phyloP scores from a whole-genome alignment of 306 rosid species.

The Ziziphus jujuba region DNA sequence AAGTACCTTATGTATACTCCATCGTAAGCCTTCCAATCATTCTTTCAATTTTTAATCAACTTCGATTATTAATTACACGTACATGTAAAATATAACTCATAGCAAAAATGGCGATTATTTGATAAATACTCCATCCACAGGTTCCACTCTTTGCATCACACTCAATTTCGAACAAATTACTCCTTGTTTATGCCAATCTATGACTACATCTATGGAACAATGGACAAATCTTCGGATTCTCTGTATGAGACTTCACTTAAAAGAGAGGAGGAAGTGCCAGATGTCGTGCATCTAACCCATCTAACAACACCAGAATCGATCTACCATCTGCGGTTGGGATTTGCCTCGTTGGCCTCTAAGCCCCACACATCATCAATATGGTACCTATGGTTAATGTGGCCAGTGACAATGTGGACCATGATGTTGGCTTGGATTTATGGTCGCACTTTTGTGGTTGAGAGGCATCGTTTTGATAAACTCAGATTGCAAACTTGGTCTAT shows the following conservation, averaged over 20 bases:
- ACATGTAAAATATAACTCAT: too few species aligned
- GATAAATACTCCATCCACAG: too few species aligned
- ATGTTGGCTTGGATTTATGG: constrained; percentile 24
- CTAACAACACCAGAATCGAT: constrained; percentile 55
- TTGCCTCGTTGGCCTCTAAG: constrained; percentile 50
- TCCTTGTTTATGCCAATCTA: too few species aligned
- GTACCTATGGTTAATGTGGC: constrained; percentile 39
- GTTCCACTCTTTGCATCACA: too few species aligned
- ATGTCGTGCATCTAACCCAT: constrained; percentile 55
- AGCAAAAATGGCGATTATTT: constrained; percentile 47
- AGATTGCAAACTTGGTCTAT: constrained; percentile 41
- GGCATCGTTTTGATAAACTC: constrained; percentile 21
- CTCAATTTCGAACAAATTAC: too few species aligned
- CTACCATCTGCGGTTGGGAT: constrained; percentile 48
- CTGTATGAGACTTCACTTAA: constrained; percentile 31
- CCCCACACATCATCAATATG: constrained; percentile 35
- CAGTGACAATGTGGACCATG: constrained; percentile 35
- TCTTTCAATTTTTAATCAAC: too few species aligned
- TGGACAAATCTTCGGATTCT: too few species aligned
- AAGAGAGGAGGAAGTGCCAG: constrained; percentile 36
- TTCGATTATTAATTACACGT: too few species aligned
- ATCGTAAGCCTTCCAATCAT: constrained; percentile 41
- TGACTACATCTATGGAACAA: too few species aligned
- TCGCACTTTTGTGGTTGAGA: constrained; percentile 33
- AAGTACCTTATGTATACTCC: constrained; percentile 65